These are phyloP conservation scores for Erodium texanum DNA, from an alignment of 441 rosid genomes.

Conservation along the genomic window DNA sequence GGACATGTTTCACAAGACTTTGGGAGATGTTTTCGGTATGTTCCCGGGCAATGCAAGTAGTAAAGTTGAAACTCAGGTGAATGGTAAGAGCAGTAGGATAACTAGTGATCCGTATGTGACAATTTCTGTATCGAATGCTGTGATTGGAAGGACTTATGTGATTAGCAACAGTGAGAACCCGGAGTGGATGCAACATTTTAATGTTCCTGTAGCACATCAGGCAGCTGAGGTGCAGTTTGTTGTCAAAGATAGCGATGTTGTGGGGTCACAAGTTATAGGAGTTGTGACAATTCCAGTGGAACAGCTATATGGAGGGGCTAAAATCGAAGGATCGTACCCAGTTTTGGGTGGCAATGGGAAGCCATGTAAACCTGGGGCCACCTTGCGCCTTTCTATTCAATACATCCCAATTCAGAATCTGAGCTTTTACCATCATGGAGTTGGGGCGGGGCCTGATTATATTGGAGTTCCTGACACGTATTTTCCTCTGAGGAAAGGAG, in stretches of 20 bases:
- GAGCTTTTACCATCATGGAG: constrained; percentile 63
- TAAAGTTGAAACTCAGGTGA: constrained; percentile 45
- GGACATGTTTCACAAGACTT: constrained; percentile 88
- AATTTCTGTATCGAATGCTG: constrained; percentile 49
- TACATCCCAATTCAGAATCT: constrained; percentile 59
- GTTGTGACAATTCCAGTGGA: constrained; percentile 69
- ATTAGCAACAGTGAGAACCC: constrained; percentile 81
- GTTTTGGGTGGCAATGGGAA: constrained; percentile 50
- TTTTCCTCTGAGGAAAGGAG: constrained; percentile 89
- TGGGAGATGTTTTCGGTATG: constrained; percentile 49
- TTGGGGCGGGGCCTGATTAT: constrained; percentile 82
- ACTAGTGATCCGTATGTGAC: constrained; percentile 97
- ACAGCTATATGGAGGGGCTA: constrained; percentile 53
- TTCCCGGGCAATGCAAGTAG: constrained; percentile 35
- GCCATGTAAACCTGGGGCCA: constrained; percentile 80
- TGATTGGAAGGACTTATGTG: constrained; percentile 74
- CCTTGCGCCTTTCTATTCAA: constrained; percentile 58
- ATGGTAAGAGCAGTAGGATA: constrained; percentile 24
- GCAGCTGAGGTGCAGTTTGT: constrained; percentile 76
- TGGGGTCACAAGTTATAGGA: constrained; percentile 87
- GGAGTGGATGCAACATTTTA: constrained; percentile 78
- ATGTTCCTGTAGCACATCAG: constrained; percentile 78
- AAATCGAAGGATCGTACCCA: constrained; percentile 59
- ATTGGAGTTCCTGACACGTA: constrained; percentile 85
- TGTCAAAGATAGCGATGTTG: constrained; percentile 89